Conservation (phyloP, 2,329 filamentous ascomycete species). For the Sarocladiaceae sp. region DNA sequence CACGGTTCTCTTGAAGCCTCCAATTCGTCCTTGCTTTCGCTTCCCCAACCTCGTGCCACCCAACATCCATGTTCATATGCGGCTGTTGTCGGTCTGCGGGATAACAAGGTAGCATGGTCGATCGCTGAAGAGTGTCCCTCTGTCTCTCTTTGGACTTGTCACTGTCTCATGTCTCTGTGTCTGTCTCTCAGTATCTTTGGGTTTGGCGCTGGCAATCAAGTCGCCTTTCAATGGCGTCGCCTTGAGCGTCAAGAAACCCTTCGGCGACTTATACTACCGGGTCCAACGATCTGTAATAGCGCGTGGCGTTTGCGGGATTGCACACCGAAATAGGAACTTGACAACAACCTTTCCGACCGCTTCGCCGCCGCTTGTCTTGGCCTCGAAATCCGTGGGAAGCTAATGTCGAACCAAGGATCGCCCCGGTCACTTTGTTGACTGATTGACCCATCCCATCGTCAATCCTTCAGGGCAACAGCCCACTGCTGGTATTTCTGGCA, state of each 20-base stretch:
- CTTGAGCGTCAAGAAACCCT: too few species aligned
- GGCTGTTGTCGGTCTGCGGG: too few species aligned
- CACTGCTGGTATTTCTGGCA: too few species aligned
- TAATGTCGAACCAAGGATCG: background rate
- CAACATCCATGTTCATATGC: too few species aligned
- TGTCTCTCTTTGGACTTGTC: too few species aligned
- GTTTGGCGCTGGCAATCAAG: too few species aligned
- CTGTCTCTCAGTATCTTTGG: too few species aligned
- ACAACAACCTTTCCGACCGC: background rate
- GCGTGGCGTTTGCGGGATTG: background rate
- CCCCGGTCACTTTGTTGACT: background rate
- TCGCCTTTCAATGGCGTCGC: too few species aligned
- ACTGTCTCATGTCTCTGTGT: background rate
- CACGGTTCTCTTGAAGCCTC: background rate
- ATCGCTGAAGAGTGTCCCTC: too few species aligned
- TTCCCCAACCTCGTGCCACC: background rate
- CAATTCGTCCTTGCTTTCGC: background rate
- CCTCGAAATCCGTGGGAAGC: background rate
- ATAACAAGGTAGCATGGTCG: too few species aligned
- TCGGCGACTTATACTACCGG: constrained; percentile 2
- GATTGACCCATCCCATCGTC: background rate
- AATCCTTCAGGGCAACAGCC: background rate
- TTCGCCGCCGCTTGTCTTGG: constrained; percentile 4
- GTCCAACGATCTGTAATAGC: background rate
- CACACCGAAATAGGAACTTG: background rate